phyloP scores from a whole-genome alignment of 108 stramenopile genomes.

The Tribonema minus region DNA sequence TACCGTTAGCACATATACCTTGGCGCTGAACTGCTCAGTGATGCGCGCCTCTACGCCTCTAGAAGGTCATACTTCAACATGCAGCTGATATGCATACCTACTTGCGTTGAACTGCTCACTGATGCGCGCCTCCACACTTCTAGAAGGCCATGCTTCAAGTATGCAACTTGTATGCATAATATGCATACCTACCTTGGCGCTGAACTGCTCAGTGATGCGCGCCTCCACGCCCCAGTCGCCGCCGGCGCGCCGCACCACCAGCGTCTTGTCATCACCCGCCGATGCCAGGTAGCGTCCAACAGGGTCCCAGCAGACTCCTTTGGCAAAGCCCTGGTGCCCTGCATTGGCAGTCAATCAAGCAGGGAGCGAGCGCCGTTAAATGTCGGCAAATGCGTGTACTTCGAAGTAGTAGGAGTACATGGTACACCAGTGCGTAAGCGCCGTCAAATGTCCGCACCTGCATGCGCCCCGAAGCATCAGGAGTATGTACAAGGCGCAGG shows the following conservation, averaged over 20 bases:
- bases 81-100: no score
- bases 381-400: background rate
- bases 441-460: background rate
- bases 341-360: background rate
- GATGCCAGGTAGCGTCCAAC: slow-evolving; percentile 24
- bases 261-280: slow-evolving; percentile 17
- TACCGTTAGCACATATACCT: no score
- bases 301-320: slow-evolving; percentile 37
- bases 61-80: no score
- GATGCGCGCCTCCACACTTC: no score
- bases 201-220: slow-evolving; percentile 3
- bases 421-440: background rate
- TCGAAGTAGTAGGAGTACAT: background rate
- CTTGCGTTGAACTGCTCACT: no score
- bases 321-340: background rate
- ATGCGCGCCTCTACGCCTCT: no score
- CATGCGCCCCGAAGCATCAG: background rate
- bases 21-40: no score
- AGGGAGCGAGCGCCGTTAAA: background rate
- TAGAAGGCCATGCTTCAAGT: no score
- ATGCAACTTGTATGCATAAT: no score
- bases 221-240: slow-evolving; percentile 21
- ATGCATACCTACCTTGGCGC: no score
- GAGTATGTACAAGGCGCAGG: background rate
- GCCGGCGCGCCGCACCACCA: slow-evolving; percentile 33